phyloP scores from a whole-genome alignment of 495 filamentous ascomycete genomes.

The Penicillium psychrofluorescens region DNA sequence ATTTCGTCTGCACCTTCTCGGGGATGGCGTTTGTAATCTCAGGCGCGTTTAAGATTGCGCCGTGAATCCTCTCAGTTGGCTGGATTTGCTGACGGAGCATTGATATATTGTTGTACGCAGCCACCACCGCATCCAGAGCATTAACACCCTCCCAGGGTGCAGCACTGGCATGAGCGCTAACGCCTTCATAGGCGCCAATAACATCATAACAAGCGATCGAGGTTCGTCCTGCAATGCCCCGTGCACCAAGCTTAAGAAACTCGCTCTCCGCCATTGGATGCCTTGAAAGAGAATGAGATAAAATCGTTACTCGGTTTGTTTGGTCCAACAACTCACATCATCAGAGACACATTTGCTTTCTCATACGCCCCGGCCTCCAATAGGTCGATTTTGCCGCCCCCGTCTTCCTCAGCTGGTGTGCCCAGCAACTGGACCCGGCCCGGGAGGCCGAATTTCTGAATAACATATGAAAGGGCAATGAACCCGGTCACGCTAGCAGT shows the following conservation, averaged over 20 bases:
- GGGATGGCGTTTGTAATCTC: slow-evolving; percentile 57
- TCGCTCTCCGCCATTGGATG: slow-evolving; percentile 22
- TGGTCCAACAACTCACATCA: slow-evolving; percentile 38
- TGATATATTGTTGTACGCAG: slow-evolving; percentile 54
- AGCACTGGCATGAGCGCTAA: slow-evolving; percentile 49
- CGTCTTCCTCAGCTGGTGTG: slow-evolving; percentile 66
- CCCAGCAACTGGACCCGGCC: slow-evolving; percentile 59
- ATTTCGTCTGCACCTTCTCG: too few species aligned
- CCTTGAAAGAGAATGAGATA: slow-evolving; percentile 6
- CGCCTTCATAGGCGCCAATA: slow-evolving; percentile 26
- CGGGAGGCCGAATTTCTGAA: slow-evolving; percentile 36
- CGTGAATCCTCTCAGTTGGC: slow-evolving; percentile 53
- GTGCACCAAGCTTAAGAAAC: slow-evolving; percentile 18
- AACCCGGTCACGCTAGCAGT: slow-evolving; percentile 53
- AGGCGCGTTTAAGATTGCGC: slow-evolving; percentile 52
- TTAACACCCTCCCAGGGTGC: slow-evolving; percentile 59
- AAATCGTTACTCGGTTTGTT: too few species aligned
- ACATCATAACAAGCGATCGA: slow-evolving; percentile 36
- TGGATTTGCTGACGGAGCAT: slow-evolving; percentile 58
- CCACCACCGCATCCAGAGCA: slow-evolving; percentile 54
- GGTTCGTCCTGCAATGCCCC: slow-evolving; percentile 24
- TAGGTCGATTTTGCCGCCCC: slow-evolving; percentile 59
- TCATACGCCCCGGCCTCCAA: slow-evolving; percentile 57
- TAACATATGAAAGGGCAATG: slow-evolving; percentile 45
- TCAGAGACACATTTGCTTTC: slow-evolving; percentile 57